These are phyloP conservation scores for Tillandsia fasciculata DNA, from an alignment of 176 grass and related monocot species.

Conservation along the genomic window DNA sequence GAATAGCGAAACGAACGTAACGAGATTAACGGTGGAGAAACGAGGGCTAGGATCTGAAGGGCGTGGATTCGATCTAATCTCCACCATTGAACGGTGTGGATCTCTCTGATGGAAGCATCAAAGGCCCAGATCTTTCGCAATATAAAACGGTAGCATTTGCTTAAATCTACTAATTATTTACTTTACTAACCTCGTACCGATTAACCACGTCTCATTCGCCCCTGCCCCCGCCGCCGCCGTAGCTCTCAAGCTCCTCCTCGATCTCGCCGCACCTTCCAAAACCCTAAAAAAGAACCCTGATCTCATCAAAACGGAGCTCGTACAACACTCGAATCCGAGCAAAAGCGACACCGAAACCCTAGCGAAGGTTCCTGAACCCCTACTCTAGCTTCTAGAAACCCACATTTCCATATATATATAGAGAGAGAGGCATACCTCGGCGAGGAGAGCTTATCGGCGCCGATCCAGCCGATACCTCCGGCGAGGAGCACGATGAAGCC, in stretches of 20 bases:
- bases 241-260: constrained; percentile 16
- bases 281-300: background rate
- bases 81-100: background rate
- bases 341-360: background rate
- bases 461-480: constrained; percentile 6
- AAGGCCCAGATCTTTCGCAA: background rate
- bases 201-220: background rate
- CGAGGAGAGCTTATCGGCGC: background rate
- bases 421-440: constrained; percentile 9
- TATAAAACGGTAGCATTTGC: background rate
- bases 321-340: background rate
- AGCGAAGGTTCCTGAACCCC: too few relatives aligned
- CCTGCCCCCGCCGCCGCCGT: background rate
- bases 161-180: background rate
- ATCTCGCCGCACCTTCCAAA: background rate
- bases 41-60: background rate
- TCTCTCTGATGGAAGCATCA: background rate
- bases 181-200: background rate
- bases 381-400: background rate
- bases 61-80: background rate
- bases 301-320: background rate
- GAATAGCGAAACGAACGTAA: background rate
- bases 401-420: background rate
- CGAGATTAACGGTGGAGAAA: constrained; percentile 1
- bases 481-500: constrained; percentile 12